Evolutionary conservation across 2,329 filamentous ascomycete species (phyloP).

Genomic region (Aspergillus spinulosporus): DNA sequence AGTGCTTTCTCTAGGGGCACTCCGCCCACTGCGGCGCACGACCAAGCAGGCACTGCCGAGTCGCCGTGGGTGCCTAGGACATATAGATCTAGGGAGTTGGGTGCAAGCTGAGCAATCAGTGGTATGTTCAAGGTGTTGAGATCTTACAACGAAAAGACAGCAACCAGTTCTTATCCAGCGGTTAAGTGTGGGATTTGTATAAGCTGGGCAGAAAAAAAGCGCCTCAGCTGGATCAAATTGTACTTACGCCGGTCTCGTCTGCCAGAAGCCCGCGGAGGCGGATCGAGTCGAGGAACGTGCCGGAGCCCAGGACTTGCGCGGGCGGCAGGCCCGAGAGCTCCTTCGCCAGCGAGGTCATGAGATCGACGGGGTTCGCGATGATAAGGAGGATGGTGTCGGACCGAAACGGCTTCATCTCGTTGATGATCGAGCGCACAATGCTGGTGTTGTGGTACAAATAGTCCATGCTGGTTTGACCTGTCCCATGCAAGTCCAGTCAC

Average conservation of each 20-base stretch:
- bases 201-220: too few species aligned
- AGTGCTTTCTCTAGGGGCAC: conserved; percentile 42
- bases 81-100: conserved; percentile 42
- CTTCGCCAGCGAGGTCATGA: conserved; percentile 54
- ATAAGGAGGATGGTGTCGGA: conserved; percentile 52
- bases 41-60: conserved; percentile 52
- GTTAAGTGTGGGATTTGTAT: too few species aligned
- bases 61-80: conserved; percentile 54
- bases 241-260: conserved; percentile 16
- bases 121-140: too few species aligned
- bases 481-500: neutral
- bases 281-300: conserved; percentile 56
- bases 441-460: conserved; percentile 44
- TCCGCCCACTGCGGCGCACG: conserved; percentile 45
- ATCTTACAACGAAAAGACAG: too few species aligned
- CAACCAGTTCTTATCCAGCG: too few species aligned
- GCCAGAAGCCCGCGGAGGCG: conserved; percentile 42
- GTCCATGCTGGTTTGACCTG: conserved; percentile 48
- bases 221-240: neutral
- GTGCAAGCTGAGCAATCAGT: conserved; percentile 25
- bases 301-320: conserved; percentile 54
- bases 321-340: conserved; percentile 51
- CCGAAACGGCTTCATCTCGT: conserved; percentile 51
- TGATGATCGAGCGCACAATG: conserved; percentile 51
- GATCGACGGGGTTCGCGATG: conserved; percentile 58